Evolutionary conservation across 768 basidiomycete species (phyloP).

Genomic region (Mycena kentingensis): DNA sequence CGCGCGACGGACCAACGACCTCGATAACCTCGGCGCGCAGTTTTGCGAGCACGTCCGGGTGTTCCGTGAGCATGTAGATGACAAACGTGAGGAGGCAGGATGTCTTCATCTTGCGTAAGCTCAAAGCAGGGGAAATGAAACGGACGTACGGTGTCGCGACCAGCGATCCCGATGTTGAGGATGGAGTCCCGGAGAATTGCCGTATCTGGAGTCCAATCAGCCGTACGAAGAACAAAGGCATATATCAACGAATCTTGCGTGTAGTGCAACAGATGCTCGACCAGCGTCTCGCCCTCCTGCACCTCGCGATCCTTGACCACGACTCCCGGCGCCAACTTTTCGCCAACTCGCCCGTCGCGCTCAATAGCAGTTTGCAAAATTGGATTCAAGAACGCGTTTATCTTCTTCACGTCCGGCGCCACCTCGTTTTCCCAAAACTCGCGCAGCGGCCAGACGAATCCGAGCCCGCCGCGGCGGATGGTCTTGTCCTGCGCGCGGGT

Average conservation of each 20-base stretch:
- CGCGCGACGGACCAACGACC: slow-evolving; percentile 42
- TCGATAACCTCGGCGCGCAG: slow-evolving; percentile 55
- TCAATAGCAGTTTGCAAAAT: slow-evolving; percentile 46
- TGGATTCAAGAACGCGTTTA: slow-evolving; percentile 54
- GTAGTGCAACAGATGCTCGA: slow-evolving; percentile 53
- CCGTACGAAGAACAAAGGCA: background rate
- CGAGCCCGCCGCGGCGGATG: slow-evolving; percentile 41
- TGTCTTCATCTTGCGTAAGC: slow-evolving; percentile 31
- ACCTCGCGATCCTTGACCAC: slow-evolving; percentile 35
- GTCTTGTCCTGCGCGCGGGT: slow-evolving; percentile 45
- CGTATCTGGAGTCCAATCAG: slow-evolving; percentile 31
- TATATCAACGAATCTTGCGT: slow-evolving; percentile 46
- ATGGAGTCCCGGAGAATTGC: slow-evolving; percentile 48
- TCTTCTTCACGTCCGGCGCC: slow-evolving; percentile 44
- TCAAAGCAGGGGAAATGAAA: background rate
- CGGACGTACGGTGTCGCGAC: slow-evolving; percentile 43
- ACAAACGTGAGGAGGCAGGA: slow-evolving; percentile 54
- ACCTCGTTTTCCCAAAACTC: slow-evolving; percentile 57
- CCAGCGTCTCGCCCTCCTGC: slow-evolving; percentile 46
- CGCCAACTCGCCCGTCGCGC: slow-evolving; percentile 36
- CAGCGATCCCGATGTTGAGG: slow-evolving; percentile 47
- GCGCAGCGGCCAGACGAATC: slow-evolving; percentile 49
- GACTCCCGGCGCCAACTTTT: slow-evolving; percentile 18
- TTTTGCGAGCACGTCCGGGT: slow-evolving; percentile 46
- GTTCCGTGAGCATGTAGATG: slow-evolving; percentile 54